Percentiles rank a stretch among this genome's conserved stretches.
Evolutionary conservation across 805 yeast genomes (phyloP).

Genomic region (Kregervanrija fluxuum): DNA sequence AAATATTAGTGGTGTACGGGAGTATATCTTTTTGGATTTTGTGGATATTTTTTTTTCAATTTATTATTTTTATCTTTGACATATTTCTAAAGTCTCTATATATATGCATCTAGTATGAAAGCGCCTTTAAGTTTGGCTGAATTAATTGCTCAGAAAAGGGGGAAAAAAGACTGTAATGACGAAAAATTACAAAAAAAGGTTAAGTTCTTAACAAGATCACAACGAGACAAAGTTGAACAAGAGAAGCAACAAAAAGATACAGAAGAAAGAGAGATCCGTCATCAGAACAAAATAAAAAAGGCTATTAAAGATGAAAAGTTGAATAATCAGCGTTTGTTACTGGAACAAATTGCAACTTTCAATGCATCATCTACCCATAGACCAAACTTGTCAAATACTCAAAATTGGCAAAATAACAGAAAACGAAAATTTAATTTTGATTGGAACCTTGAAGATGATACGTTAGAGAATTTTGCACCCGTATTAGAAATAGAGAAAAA

Average conservation of each 20-base stretch:
- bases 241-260: slow-evolving; percentile 10
- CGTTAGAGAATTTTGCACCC: slow-evolving; percentile 39
- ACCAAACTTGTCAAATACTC: neutral
- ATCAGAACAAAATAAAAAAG: neutral
- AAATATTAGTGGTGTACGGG: no score
- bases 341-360: no score
- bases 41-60: no score
- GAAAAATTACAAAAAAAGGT: slow-evolving; percentile 5
- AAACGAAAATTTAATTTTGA: slow-evolving; percentile 49
- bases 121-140: slow-evolving; percentile 33
- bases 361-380: no score
- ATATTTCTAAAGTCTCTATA: no score
- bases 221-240: slow-evolving; percentile 31
- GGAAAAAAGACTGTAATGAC: slow-evolving; percentile 23
- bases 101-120: neutral
- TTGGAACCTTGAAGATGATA: slow-evolving; percentile 68
- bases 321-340: no score
- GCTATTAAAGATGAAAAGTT: neutral
- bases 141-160: slow-evolving; percentile 22
- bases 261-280: neutral
- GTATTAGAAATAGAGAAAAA: slow-evolving; percentile 21
- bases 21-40: no score
- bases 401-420: slow-evolving; percentile 1
- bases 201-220: slow-evolving; percentile 38
- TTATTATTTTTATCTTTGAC: no score